These are phyloP conservation scores for Abrus precatorius DNA, from an alignment of 306 rosid genomes.

Conservation along the genomic window DNA sequence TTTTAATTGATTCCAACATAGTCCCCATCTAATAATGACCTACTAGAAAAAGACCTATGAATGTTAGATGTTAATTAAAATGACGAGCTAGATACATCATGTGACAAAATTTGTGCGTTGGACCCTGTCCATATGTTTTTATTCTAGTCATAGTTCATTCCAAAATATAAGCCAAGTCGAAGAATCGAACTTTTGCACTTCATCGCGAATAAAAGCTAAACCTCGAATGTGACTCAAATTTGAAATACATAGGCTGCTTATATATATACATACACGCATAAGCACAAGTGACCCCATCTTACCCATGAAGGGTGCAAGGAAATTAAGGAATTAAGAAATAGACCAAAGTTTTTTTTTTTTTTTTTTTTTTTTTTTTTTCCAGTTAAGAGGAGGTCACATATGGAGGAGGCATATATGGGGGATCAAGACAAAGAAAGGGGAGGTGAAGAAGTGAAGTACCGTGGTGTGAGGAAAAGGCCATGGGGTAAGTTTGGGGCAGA, in stretches of 20 bases:
- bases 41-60: neutral
- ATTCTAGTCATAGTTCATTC: neutral
- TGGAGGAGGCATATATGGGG: slow-evolving; percentile 49
- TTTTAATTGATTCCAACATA: no score
- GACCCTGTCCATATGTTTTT: slow-evolving; percentile 9
- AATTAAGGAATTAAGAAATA: neutral
- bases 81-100: neutral
- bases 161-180: neutral
- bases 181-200: slow-evolving; percentile 29
- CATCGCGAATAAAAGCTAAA: neutral
- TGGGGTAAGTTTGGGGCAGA: slow-evolving; percentile 86
- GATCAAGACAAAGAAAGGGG: slow-evolving; percentile 45
- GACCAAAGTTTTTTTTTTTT: neutral
- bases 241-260: no score
- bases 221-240: neutral
- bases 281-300: neutral
- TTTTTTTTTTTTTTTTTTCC: no score
- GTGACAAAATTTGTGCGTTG: neutral
- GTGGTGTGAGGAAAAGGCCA: slow-evolving; percentile 77
- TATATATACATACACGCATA: neutral
- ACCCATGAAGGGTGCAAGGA: neutral
- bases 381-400: neutral
- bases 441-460: slow-evolving; percentile 58
- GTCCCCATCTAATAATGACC: neutral
- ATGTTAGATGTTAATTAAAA: neutral